Evolutionary conservation across 2,329 filamentous ascomycete species (phyloP).

Genomic region (Thielaviopsis ethacetica): DNA sequence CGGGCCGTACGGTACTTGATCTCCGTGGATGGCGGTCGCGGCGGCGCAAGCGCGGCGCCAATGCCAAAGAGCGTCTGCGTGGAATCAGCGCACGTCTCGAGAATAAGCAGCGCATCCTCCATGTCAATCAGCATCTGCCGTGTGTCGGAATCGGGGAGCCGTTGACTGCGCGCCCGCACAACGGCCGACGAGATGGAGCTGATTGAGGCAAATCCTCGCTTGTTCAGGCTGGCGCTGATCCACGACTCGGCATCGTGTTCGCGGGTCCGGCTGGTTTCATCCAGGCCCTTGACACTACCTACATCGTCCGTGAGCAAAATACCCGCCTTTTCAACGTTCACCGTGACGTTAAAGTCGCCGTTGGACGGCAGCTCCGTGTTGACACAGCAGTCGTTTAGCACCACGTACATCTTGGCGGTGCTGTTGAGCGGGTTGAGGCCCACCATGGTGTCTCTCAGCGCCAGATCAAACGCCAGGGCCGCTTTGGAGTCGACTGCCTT

Average conservation of each 20-base stretch:
- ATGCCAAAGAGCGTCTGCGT: conserved; percentile 79
- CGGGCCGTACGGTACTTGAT: conserved; percentile 79
- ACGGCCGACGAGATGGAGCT: conserved; percentile 75
- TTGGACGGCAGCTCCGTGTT: conserved; percentile 50
- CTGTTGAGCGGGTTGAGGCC: conserved; percentile 69
- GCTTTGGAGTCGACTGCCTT: conserved; percentile 21
- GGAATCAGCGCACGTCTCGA: conserved; percentile 94
- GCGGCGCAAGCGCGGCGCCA: conserved; percentile 65
- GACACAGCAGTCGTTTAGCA: conserved; percentile 62
- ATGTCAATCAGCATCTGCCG: conserved; percentile 66
- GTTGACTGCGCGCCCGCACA: conserved; percentile 43
- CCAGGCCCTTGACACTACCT: conserved; percentile 17
- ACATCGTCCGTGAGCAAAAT: conserved; percentile 70
- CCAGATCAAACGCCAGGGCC: conserved; percentile 53
- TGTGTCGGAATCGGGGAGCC: conserved; percentile 34
- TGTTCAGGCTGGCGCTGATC: conserved; percentile 29
- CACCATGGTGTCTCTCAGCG: conserved; percentile 63
- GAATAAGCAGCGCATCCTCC: conserved; percentile 67
- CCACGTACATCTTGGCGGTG: conserved; percentile 59
- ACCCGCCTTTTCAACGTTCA: conserved; percentile 65
- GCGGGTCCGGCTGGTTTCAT: not conserved
- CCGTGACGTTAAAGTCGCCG: conserved; percentile 42
- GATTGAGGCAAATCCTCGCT: conserved; percentile 67
- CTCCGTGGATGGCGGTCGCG: conserved; percentile 64
- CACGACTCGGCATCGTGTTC: conserved; percentile 27